A percentile compares a stretch with the other conserved stretches of the same genome.
Evolutionary conservation across 306 rosid genomes (phyloP).

Genomic region (Datisca glomerata): DNA sequence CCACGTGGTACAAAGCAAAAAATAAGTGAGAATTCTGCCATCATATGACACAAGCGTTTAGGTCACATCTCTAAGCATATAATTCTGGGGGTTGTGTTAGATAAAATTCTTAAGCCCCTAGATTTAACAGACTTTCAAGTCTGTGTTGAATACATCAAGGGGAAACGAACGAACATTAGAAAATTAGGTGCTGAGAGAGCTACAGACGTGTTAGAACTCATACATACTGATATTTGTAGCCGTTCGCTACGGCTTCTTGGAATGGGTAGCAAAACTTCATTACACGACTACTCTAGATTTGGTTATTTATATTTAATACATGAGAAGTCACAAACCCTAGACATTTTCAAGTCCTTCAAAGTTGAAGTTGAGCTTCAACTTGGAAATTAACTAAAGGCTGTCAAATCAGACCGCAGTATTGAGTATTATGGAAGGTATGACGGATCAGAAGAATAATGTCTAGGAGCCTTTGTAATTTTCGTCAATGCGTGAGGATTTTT

Average conservation of each 20-base stretch:
- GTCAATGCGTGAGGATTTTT: neutral
- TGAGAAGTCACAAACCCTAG: neutral
- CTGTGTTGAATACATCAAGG: neutral
- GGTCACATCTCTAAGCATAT: neutral
- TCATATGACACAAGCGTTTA: neutral
- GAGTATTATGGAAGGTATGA: neutral
- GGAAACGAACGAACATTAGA: neutral
- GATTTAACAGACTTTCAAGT: neutral
- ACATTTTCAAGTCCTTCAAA: neutral
- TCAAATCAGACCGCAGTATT: neutral
- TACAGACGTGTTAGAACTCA: neutral
- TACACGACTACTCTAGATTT: neutral
- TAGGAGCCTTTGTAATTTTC: neutral
- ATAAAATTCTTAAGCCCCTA: neutral
- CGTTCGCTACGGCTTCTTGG: neutral
- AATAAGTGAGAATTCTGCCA: neutral
- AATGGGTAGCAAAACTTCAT: neutral
- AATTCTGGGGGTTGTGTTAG: neutral
- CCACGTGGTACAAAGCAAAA: no score
- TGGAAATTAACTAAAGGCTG: neutral
- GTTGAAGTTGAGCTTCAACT: neutral
- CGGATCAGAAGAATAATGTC: neutral
- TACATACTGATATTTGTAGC: neutral
- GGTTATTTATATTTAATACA: neutral
- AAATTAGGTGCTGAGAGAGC: neutral